Evolutionary conservation across 768 basidiomycete species (phyloP), one percentile per base, ranked within the genome.

Genomic region (Sporobolomyces roseus): DNA sequence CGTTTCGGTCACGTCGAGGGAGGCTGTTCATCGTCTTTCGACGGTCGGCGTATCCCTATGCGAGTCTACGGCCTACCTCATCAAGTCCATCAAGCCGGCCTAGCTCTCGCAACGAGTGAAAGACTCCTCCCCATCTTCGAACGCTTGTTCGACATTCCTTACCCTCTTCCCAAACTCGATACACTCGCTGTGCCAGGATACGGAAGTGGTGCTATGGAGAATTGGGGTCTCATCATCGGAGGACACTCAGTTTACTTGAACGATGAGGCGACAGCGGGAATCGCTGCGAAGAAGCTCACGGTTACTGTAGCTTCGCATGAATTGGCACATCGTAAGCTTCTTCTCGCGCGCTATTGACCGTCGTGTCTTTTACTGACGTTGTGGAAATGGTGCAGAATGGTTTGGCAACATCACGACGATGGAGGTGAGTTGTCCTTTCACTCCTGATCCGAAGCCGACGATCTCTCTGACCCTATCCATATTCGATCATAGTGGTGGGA

Each of bases 151-250:
- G 87, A 93, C 73, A 86, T 97, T 71, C 88, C 88, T 66, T 97
- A 87, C 78, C 91, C 93, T 29, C 83, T 98, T 32, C 91, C 92
- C 9, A 97, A 98, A 81, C 83, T 98, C 51, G 94, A 97, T 76
- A 93, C 92, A 2, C 83, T 98, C 21, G 90, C 91, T 63, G 91
- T 86, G 6, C 84, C 84, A 59, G 93, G 94, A 77, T 96, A 96
- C 74, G 92, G 94, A 75, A 87, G 88, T 48, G 90, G 87, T 32
- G 78, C 76, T 7, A 74, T 74, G 73, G 93, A 96, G 79, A 93
- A 93, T 78, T 92, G 89, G 89, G 85, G 83, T 75, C 59, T 94
- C 62, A 93, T 96, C 76, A 93, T 88, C 23, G 93, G 93, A n/a
- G 82, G 93, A 51, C 92, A 91, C 0, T 85, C 82, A 49, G 87